phyloP scores from a whole-genome alignment of 106 monocot genomes.

The Iris macrosiphon region DNA sequence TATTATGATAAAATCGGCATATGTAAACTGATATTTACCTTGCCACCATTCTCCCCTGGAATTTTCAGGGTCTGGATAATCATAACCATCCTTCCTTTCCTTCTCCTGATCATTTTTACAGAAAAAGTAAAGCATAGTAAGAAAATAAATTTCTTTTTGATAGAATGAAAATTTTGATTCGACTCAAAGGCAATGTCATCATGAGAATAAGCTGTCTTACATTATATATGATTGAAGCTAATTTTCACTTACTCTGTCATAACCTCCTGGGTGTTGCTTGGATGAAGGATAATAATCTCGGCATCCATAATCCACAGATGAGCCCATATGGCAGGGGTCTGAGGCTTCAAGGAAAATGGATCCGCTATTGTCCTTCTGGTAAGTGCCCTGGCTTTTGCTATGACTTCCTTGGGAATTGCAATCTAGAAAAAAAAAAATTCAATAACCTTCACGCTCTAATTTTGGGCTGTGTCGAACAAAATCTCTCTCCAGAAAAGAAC shows the following conservation, averaged over 20 bases:
- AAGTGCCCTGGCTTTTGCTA: conserved; percentile 1
- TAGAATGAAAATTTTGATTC: background rate
- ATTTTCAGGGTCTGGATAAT: background rate
- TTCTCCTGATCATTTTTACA: conserved; percentile 11
- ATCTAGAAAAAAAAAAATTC: conserved; percentile 6
- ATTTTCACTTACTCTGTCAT: conserved; percentile 6
- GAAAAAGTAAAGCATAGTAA: background rate
- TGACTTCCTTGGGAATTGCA: conserved; percentile 1
- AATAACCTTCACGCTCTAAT: too few species aligned
- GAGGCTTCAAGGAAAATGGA: conserved; percentile 2
- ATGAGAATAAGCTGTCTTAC: too few species aligned
- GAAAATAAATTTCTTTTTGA: background rate
- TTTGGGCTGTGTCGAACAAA: too few species aligned
- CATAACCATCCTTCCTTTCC: conserved; percentile 10
- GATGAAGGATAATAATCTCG: conserved; percentile 15
- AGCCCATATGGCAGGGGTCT: conserved; percentile 19
- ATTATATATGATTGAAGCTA: background rate
- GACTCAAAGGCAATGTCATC: too few species aligned
- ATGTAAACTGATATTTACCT: conserved; percentile 1
- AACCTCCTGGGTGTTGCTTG: background rate
- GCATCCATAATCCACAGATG: conserved; percentile 22
- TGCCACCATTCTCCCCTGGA: conserved; percentile 28
- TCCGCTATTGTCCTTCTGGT: background rate
- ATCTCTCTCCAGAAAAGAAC: too few species aligned
- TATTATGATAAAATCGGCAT: background rate